phyloP scores from a whole-genome alignment of 495 filamentous ascomycete species.

The Letharia lupina region DNA sequence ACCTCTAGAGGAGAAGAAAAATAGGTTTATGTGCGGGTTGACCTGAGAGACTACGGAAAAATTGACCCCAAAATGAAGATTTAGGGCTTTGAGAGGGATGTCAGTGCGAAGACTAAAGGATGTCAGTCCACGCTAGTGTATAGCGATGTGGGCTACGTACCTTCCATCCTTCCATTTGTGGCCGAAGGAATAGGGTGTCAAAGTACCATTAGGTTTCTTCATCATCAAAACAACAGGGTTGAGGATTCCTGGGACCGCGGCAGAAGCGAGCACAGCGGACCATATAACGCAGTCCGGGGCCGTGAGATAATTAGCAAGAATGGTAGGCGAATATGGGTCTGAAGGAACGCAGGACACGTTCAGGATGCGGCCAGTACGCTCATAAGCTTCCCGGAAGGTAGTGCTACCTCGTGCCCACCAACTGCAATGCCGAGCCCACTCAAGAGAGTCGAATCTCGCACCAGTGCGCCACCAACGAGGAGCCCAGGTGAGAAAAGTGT shows the following conservation, averaged over 20 bases:
- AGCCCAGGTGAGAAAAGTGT: constrained; percentile 66
- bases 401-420: constrained; percentile 88
- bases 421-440: constrained; percentile 77
- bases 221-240: constrained; percentile 94
- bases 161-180: constrained; percentile 98
- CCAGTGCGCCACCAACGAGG: constrained; percentile 85
- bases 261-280: constrained; percentile 91
- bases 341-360: constrained; percentile 97
- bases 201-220: constrained; percentile 65
- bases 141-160: background rate
- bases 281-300: constrained; percentile 95
- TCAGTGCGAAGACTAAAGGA: constrained; percentile 66
- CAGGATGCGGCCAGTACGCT: constrained; percentile 85
- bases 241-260: constrained; percentile 90
- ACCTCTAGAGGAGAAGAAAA: constrained; percentile 93
- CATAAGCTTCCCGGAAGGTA: constrained; percentile 92
- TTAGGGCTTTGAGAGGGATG: constrained; percentile 87
- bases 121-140: background rate
- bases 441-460: constrained; percentile 77
- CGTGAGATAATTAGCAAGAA: constrained; percentile 88
- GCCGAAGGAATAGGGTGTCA: constrained; percentile 83
- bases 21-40: constrained; percentile 94
- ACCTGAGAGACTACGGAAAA: constrained; percentile 95
- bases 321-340: constrained; percentile 86
- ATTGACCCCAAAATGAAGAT: constrained; percentile 94